Evolutionary conservation across 345 rosid species (phyloP).

Genomic region (Lumnitzera littorea): DNA sequence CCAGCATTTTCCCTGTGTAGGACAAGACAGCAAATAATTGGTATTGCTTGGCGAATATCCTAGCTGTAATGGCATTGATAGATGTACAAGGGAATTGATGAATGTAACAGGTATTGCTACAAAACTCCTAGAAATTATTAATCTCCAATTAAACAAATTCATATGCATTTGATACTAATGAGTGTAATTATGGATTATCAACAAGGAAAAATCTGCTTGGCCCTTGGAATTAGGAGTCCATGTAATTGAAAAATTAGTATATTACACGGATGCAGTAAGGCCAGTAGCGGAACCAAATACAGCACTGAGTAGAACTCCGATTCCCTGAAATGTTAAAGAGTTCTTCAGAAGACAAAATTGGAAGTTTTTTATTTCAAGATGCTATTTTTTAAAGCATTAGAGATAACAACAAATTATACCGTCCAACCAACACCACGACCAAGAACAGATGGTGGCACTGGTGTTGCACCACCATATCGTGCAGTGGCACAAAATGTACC

Average conservation of each 20-base stretch:
- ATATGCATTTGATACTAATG: too few relatives aligned
- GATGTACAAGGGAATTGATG: too few relatives aligned
- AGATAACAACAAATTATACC: slow-evolving; percentile 19
- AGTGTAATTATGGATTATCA: too few relatives aligned
- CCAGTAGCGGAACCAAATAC: slow-evolving; percentile 51
- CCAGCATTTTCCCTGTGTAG: slow-evolving; percentile 63
- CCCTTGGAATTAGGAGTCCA: background rate
- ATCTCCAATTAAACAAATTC: too few relatives aligned
- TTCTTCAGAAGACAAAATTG: slow-evolving; percentile 3
- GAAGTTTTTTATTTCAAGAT: background rate
- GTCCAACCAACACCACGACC: slow-evolving; percentile 68
- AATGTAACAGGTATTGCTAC: too few relatives aligned
- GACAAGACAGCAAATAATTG: background rate
- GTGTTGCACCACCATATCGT: slow-evolving; percentile 65
- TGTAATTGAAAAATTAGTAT: slow-evolving; percentile 6
- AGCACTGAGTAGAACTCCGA: slow-evolving; percentile 50
- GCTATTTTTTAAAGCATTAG: too few relatives aligned
- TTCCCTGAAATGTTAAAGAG: slow-evolving; percentile 35
- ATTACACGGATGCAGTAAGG: slow-evolving; percentile 60
- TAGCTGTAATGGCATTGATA: too few relatives aligned
- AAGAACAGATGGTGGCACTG: slow-evolving; percentile 58
- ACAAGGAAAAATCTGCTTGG: too few relatives aligned
- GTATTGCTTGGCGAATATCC: too few relatives aligned
- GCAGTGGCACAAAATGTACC: slow-evolving; percentile 62
- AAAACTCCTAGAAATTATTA: too few relatives aligned